Base-by-base conservation (phyloP, 495 filamentous ascomycete species). In the Penicillium canariense region DNA sequence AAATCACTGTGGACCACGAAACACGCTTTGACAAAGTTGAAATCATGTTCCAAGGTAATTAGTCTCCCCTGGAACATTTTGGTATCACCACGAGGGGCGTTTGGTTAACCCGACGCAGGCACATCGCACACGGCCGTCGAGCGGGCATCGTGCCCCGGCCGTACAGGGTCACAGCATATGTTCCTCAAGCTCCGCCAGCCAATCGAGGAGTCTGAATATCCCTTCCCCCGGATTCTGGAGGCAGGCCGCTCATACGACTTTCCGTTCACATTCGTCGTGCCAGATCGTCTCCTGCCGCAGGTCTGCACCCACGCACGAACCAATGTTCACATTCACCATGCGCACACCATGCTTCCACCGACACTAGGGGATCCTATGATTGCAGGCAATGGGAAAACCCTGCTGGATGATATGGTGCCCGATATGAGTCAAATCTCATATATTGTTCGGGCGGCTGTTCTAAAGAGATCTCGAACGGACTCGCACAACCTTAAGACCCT, bases 141-240 rank as follows among this genome's bases (percentile, higher is more conserved):
- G 55, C 78, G 76, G 6, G 71, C 78, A 4, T 65, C 76, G 26
- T 70, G 76, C 32, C 73, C 75, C 6, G 77, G 76, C 25, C 74
- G 77, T 7, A 75, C 76, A 26, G 79, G 81, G 36, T 81, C 82
- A 9, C 71, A 67, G 40, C 81, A 83, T 47, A 79, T 71, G 36
- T 97, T 97, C 62, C 77, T 98, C 42, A 89, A 88, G 67, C 77
- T 97, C 55, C 75, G 76, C 38, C 93, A 96, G 75, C 94, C 95
- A 4, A 83, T 93, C 12, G 74, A 84, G 31, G 79, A 87, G 10
- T 69, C 80, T 2, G 71, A 76, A 2, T 89, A 92, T 58, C 92
- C 92, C 0, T 76, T 81, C 11, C 83, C 88, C 15, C 75, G 87
- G 7, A 73, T 91, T 18, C 69, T 91, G 11, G 82, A 89, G 66